Evolutionary conservation across 371 early-diverging fungal genomes (phyloP).

Genomic region (Lichtheimia ramosa): DNA sequence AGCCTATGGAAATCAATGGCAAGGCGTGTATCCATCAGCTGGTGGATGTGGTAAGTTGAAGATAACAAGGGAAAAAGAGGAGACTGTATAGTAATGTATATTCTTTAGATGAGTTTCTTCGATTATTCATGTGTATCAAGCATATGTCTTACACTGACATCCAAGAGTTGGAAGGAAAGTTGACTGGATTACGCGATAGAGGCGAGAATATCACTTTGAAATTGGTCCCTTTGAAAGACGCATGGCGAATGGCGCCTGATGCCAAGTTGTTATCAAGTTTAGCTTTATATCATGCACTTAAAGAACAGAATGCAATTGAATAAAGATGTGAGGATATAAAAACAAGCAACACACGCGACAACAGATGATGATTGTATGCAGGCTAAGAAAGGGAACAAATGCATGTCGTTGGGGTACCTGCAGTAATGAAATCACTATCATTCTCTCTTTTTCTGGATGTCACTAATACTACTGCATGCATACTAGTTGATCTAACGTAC

Average conservation of each 20-base stretch:
- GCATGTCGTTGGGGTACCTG: no score
- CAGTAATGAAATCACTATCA: no score
- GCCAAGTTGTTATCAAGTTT: conserved; percentile 73
- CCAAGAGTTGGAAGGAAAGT: conserved; percentile 57
- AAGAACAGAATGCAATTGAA: conserved; percentile 7
- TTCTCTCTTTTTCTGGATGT: no score
- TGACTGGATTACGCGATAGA: conserved; percentile 72
- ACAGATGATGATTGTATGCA: no score
- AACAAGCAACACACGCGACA: no score
- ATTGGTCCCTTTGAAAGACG: conserved; percentile 62
- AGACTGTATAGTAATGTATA: neutral
- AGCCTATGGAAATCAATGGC: conserved; percentile 52
- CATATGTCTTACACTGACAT: conserved; percentile 53
- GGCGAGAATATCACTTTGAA: conserved; percentile 79
- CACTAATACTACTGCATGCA: no score
- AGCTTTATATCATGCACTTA: conserved; percentile 63
- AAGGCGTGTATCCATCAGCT: conserved; percentile 73
- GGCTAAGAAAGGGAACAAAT: no score
- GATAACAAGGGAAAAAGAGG: neutral
- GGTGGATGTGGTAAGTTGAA: conserved; percentile 64
- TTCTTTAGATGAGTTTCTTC: conserved; percentile 71
- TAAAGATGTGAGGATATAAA: neutral
- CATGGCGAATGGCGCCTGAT: conserved; percentile 69
- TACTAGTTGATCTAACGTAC: no score
- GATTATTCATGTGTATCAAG: conserved; percentile 71